phyloP scores from a whole-genome alignment of 495 filamentous ascomycete genomes.

The Umbilicaria muhlenbergii region DNA sequence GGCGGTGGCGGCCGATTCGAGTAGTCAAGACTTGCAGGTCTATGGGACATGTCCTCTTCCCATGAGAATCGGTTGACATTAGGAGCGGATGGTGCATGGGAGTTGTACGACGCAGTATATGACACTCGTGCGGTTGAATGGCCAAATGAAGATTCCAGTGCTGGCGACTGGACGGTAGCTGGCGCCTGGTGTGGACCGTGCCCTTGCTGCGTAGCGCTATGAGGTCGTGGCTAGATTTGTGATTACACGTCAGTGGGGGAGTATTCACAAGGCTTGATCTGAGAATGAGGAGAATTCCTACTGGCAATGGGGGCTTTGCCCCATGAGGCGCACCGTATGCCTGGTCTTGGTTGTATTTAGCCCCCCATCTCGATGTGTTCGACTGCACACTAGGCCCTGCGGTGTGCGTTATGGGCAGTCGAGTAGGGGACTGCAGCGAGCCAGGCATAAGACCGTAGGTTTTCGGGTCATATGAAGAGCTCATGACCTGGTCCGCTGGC shows the following conservation, averaged over 20 bases:
- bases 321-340: constrained; percentile 16
- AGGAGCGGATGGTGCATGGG: no score
- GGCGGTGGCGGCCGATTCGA: constrained; percentile 20
- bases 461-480: constrained; percentile 22
- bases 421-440: constrained; percentile 4
- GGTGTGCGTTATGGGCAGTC: constrained; percentile 13
- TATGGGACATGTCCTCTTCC: no score
- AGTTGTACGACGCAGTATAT: no score
- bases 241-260: no score
- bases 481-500: constrained; percentile 7
- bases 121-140: no score
- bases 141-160: no score
- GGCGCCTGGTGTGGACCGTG: no score
- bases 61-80: no score
- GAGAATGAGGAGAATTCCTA: constrained; percentile 11
- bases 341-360: constrained; percentile 27
- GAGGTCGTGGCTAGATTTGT: constrained; percentile 12
- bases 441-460: constrained; percentile 25
- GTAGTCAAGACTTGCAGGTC: neutral
- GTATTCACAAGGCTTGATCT: no score
- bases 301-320: constrained; percentile 29
- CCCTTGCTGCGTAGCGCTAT: constrained; percentile 19
- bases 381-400: constrained; percentile 9
- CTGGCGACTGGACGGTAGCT: no score
- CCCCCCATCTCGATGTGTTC: constrained; percentile 28